These are phyloP conservation scores for Calycina marina DNA, from an alignment of 2,329 filamentous ascomycete genomes.

Conservation along the genomic window DNA sequence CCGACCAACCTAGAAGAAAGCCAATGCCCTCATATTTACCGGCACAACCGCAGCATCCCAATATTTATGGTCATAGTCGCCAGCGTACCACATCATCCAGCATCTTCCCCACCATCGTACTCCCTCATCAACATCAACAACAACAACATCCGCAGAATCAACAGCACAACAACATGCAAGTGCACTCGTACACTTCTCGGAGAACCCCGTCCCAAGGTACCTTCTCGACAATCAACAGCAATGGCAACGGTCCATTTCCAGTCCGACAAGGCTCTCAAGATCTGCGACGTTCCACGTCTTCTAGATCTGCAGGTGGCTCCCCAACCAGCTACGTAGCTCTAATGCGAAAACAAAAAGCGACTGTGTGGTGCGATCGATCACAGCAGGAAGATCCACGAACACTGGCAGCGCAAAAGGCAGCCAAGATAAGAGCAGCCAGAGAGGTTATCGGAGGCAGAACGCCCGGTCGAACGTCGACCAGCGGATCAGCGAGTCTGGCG, in stretches of 20 bases:
- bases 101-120: conserved; percentile 13
- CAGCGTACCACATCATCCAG: conserved; percentile 26
- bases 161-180: conserved; percentile 17
- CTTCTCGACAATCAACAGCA: conserved; percentile 50
- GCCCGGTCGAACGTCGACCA: conserved; percentile 26
- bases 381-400: conserved; percentile 84
- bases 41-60: conserved; percentile 8
- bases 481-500: conserved; percentile 24
- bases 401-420: conserved; percentile 68
- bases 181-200: conserved; percentile 25
- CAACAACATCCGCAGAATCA: conserved; percentile 8
- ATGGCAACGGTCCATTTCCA: conserved; percentile 29
- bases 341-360: conserved; percentile 94
- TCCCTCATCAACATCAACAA: conserved; percentile 14
- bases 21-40: conserved; percentile 17
- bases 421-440: conserved; percentile 71
- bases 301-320: conserved; percentile 46
- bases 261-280: conserved; percentile 43
- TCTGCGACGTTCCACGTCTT: conserved; percentile 65
- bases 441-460: conserved; percentile 52
- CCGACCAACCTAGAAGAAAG: conserved; percentile 18
- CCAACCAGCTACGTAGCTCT: conserved; percentile 80
- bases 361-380: conserved; percentile 92
- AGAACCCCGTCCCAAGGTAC: conserved; percentile 57
- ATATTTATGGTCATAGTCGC: conserved; percentile 18